Percentiles rank a stretch among this genome's conserved stretches.
These are phyloP conservation scores for Didymellaceae sp. DNA, from an alignment of 2,329 filamentous ascomycete species.

Conservation along the genomic window DNA sequence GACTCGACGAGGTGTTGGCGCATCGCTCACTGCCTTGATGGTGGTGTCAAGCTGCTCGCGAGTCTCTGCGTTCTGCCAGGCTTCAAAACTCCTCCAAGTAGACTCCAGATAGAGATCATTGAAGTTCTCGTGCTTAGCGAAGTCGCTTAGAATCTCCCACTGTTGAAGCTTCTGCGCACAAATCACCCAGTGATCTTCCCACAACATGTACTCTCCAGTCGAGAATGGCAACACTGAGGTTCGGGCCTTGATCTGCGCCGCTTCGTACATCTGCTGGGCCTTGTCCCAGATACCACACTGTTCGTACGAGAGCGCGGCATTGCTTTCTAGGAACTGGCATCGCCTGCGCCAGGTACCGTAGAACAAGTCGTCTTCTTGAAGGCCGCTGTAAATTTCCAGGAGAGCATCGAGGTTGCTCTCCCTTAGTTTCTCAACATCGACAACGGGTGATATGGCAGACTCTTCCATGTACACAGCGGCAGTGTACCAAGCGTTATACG, in stretches of 20 bases:
- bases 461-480: conserved; percentile 89
- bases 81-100: conserved; percentile 93
- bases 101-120: conserved; percentile 95
- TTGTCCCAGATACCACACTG: conserved; percentile 99
- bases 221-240: conserved; percentile 97
- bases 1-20: conserved; percentile 87
- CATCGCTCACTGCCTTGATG: conserved; percentile 97
- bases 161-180: conserved; percentile 98
- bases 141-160: conserved; percentile 97
- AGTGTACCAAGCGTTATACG: conserved; percentile 98
- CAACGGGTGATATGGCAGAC: conserved; percentile 79
- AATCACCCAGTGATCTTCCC: conserved; percentile 99
- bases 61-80: conserved; percentile 86
- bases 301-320: conserved; percentile 95
- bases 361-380: conserved; percentile 96
- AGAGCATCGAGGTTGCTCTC: conserved; percentile 96
- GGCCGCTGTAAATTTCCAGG: conserved; percentile 86
- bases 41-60: conserved; percentile 89
- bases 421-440: conserved; percentile 81
- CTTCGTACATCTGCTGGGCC: conserved; percentile 94
- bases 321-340: conserved; percentile 96
- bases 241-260: conserved; percentile 93
- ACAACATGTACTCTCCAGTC: conserved; percentile 96
- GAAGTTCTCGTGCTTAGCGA: conserved; percentile 98
- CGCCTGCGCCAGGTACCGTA: conserved; percentile 96